Evolutionary conservation across 73 alveolate genomes (phyloP), one percentile per base, ranked within the genome.

Genomic region (Paramecium biaurelia): DNA sequence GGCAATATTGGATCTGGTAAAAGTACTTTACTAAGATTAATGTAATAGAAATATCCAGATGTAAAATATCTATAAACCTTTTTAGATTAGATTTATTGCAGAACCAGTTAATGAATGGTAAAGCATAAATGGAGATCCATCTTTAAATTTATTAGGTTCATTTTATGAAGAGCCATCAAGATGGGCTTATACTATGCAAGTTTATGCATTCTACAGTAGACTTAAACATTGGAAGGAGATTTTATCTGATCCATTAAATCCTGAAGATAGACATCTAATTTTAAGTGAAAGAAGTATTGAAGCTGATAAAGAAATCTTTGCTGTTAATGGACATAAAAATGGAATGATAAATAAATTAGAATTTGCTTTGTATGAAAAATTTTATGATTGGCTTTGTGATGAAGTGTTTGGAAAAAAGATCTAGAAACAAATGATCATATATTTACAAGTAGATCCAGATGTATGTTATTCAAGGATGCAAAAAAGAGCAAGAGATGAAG

Each of bases 401-500:
- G 85, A 86, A 38, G 58, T 86, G 45, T 76, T 63, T 67, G 93
- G 88, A 11, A 59, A 86, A 57, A 57, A 63, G 37, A 63, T 86
- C 11, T 5, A 72, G n/a, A 35, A 72, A 82, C 88, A 86, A 42
- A 57, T 72, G 43, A 86, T 86, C 14, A 86, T 86, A 21, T 86
- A 86, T 67, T 57, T 86, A 15, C 72, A 86, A 38, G 93, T 86
- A 8, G 67, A 86, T 24, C 93, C 93, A 32, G 93, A 86, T 18
- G 70, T 86, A 7, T 86, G 93, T 10, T 41, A 34, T 57, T 28
- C 34, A 42, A 85, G 93, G 18, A 72, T 86, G 70, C 43, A 86
- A 63, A 63, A 86, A 20, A 86, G 93, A 63, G 93, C 93, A 18
- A 86, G 93, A 86, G 93, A 86, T 59, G 93, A 86, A 86, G 93